Evolutionary conservation across 768 basidiomycete genomes (phyloP), one percentile per base, ranked within the genome.

Genomic region (Calocybe indica): DNA sequence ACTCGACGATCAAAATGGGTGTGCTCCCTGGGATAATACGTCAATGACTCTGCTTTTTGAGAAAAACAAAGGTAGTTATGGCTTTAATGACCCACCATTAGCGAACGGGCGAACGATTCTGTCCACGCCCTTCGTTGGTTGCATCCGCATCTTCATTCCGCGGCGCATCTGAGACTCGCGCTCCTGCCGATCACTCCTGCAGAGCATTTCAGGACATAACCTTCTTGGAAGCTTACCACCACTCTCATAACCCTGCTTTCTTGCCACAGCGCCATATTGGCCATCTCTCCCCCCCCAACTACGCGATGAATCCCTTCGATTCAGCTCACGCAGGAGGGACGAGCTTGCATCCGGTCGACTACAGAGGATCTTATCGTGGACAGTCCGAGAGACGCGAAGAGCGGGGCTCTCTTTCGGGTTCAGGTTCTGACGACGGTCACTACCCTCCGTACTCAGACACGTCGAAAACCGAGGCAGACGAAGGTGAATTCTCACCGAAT

Each of bases 381-480:
- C 61, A 56, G 41, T 51, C 32, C 30, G 66, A 66, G 33, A 62
- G 62, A 55, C 57, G 62, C 50, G 73, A 75, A 47, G 75, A 75
- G 52, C 70, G 68, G 43, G 73, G 69, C 46, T 83, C 80, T 7
- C 67, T 72, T 56, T 74, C 79, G 5, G 75, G 72, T 49, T 81
- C 79, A 6, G 75, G 72, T 49, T 81, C 81, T 49, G 82, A 82
- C 51, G 80, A 82, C 54, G 79, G 77, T 31, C 64, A 55, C 48
- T 68, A 66, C 53, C 53, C 62, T 36, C 51, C 66, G 51, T 71
- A 72, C 61, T 35, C 48, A 43, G 64, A 72, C 39, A 33, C 55
- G 15, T 49, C 64, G 41, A 79, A 69, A 63, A 62, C 56, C 38
- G 78, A 79, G 8, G 48, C 52, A 22, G 73, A 75, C 14, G 80